A percentile compares a stretch with the other conserved stretches of the same genome.
These are phyloP conservation scores for Leccinum brunneo-olivaceum DNA, from an alignment of 1,284 basidiomycete species.

Conservation along the genomic window DNA sequence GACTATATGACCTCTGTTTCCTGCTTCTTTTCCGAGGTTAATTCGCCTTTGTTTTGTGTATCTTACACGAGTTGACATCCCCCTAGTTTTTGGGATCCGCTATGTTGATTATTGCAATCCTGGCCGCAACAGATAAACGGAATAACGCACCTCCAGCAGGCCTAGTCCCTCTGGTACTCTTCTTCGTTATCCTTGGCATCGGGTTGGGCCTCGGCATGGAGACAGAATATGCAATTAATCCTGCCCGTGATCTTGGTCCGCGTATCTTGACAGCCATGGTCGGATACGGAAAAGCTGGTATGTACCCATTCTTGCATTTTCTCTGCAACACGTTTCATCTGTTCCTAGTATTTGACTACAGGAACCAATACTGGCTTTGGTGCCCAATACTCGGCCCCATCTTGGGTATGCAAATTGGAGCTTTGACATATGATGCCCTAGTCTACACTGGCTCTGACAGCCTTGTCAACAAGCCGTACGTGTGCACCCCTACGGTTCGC, in stretches of 20 bases:
- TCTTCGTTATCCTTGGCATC: constrained; percentile 50
- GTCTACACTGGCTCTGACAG: constrained; percentile 50
- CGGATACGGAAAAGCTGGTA: constrained; percentile 49
- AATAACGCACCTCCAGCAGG: constrained; percentile 45
- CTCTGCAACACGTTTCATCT: background rate
- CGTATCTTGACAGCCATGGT: constrained; percentile 53
- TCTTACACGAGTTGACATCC: constrained; percentile 2
- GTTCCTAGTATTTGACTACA: constrained; percentile 38
- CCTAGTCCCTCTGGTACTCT: constrained; percentile 48
- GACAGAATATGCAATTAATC: constrained; percentile 59
- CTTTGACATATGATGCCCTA: constrained; percentile 47
- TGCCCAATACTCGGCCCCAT: constrained; percentile 57
- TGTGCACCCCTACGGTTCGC: background rate
- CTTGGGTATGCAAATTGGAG: constrained; percentile 47
- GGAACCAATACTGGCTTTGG: constrained; percentile 74
- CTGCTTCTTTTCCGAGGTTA: constrained; percentile 54
- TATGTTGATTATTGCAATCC: constrained; percentile 45
- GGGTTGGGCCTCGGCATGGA: constrained; percentile 50
- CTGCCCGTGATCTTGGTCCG: constrained; percentile 61
- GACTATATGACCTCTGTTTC: constrained; percentile 53
- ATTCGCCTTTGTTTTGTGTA: constrained; percentile 8
- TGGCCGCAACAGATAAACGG: constrained; percentile 38
- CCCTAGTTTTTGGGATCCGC: constrained; percentile 51
- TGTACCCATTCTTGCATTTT: background rate
- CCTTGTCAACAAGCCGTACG: constrained; percentile 47